These are phyloP conservation scores for Vitis hybrid DNA, from an alignment of 177 flowering plant genomes.

Conservation along the genomic window DNA sequence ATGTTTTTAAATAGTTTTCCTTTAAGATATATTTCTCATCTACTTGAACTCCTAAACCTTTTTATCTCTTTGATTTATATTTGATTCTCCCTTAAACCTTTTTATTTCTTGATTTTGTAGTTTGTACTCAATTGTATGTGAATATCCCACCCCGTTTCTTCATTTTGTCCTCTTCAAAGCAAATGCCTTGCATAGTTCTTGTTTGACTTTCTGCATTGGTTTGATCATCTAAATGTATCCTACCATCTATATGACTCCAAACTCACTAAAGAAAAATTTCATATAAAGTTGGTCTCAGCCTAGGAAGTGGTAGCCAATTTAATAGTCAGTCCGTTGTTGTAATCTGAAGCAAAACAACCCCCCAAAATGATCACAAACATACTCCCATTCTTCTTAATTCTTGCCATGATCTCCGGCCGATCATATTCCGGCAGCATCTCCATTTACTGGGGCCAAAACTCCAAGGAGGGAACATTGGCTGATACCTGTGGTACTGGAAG, in stretches of 20 bases:
- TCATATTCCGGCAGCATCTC: constrained; percentile 16
- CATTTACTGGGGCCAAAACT: constrained; percentile 32
- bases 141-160: too few relatives aligned
- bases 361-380: background rate
- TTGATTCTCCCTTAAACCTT: too few relatives aligned
- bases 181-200: background rate
- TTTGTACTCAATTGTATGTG: too few relatives aligned
- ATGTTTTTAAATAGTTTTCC: too few relatives aligned
- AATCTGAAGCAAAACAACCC: background rate
- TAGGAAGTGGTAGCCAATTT: background rate
- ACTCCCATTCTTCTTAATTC: background rate
- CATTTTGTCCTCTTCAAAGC: too few relatives aligned
- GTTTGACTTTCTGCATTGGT: background rate
- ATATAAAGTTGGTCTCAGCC: background rate
- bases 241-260: background rate
- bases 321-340: background rate
- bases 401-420: too few relatives aligned
- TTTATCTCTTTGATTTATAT: too few relatives aligned
- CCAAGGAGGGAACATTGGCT: constrained; percentile 22
- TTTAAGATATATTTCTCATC: too few relatives aligned
- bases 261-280: background rate
- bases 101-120: too few relatives aligned
- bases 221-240: background rate
- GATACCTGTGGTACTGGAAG: constrained; percentile 21
- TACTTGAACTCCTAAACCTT: too few relatives aligned